Evolutionary conservation across 306 rosid species (phyloP).

Genomic region (Prunus persica): DNA sequence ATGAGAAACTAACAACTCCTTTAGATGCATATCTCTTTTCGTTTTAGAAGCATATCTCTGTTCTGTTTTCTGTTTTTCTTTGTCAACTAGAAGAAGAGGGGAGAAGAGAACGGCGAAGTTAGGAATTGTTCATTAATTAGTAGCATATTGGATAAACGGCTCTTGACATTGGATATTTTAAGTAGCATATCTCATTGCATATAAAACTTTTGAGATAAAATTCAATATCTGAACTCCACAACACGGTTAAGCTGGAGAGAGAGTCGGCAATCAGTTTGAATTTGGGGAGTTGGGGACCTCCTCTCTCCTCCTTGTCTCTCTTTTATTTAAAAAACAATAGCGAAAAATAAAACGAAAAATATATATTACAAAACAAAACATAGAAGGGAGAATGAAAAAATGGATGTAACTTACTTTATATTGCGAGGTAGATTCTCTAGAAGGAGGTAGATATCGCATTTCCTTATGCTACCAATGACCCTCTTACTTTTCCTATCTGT

Average conservation of each 20-base stretch:
- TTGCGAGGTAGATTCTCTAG: constrained; percentile 36
- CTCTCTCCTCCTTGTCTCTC: too few species aligned
- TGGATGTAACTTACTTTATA: constrained; percentile 34
- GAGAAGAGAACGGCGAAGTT: not conserved
- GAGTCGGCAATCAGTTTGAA: too few species aligned
- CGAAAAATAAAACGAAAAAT: too few species aligned
- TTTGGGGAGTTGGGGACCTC: too few species aligned
- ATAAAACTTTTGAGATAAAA: not conserved
- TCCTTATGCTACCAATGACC: constrained; percentile 58
- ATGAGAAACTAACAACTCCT: not conserved
- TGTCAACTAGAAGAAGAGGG: not conserved
- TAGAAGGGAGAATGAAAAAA: not conserved
- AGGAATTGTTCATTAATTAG: not conserved
- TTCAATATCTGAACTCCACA: not conserved
- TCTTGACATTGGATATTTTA: too few species aligned
- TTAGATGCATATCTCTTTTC: not conserved
- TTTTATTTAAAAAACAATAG: too few species aligned
- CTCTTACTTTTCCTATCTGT: constrained; percentile 36
- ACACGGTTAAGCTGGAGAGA: not conserved
- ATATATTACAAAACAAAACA: not conserved
- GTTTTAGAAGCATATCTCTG: not conserved
- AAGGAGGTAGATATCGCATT: constrained; percentile 41
- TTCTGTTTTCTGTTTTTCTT: not conserved
- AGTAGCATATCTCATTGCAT: not conserved
- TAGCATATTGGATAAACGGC: not conserved